These are phyloP conservation scores for Arthrobotrys iridis DNA, from an alignment of 2,329 filamentous ascomycete species.

Conservation along the genomic window DNA sequence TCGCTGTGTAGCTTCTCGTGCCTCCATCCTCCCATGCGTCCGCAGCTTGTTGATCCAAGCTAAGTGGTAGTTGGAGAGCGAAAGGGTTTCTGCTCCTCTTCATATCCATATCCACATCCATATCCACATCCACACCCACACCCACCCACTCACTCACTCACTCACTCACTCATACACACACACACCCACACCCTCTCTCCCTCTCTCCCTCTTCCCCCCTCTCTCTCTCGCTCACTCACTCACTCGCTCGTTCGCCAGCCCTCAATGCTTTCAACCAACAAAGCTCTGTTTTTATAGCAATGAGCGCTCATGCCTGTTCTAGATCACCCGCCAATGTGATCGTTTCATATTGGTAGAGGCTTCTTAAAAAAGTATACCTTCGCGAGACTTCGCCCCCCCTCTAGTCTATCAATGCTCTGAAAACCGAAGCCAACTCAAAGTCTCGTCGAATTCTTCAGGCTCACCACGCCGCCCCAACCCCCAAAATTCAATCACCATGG, in stretches of 20 bases:
- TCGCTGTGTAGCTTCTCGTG: too few relatives aligned
- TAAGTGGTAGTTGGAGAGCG: too few relatives aligned
- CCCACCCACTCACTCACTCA: neutral
- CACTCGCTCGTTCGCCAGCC: too few relatives aligned
- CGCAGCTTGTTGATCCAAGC: too few relatives aligned
- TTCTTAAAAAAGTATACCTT: constrained; percentile 21
- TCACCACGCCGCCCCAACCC: neutral
- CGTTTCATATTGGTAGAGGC: constrained; percentile 30
- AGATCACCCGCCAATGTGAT: constrained; percentile 30
- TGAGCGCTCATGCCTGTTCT: constrained; percentile 29
- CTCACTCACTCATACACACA: neutral
- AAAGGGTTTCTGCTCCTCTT: too few relatives aligned
- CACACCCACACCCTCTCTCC: neutral
- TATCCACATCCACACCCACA: neutral
- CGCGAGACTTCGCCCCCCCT: constrained; percentile 20
- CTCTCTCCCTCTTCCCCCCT: neutral
- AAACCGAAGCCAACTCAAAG: constrained; percentile 8
- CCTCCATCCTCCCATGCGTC: too few relatives aligned
- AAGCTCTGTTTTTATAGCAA: neutral
- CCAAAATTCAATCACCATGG: constrained; percentile 19
- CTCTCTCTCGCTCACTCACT: too few relatives aligned
- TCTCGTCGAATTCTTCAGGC: constrained; percentile 7
- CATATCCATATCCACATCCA: neutral
- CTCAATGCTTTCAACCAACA: neutral
- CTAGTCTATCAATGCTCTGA: constrained; percentile 32